These are phyloP conservation scores for Micractinium conductrix DNA, from an alignment of 139 green algal species.

Conservation along the genomic window DNA sequence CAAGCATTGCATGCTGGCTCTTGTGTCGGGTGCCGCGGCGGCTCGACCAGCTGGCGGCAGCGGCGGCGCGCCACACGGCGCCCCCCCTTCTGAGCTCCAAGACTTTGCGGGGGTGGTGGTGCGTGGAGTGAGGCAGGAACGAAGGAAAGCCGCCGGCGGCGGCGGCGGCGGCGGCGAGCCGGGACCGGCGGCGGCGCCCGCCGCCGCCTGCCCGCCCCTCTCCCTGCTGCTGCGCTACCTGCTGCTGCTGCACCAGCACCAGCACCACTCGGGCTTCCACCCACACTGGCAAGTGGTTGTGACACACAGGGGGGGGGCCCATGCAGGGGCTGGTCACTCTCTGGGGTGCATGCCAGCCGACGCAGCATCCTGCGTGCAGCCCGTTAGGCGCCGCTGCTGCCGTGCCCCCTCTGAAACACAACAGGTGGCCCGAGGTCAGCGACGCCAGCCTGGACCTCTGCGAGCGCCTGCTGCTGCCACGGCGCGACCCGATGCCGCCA, in stretches of 20 bases:
- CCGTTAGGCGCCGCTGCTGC: too few relatives aligned
- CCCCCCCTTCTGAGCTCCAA: neutral
- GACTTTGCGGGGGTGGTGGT: conserved; percentile 14
- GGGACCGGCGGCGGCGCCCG: neutral
- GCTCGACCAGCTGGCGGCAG: too few relatives aligned
- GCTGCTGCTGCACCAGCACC: conserved; percentile 25
- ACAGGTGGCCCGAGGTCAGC: conserved; percentile 14
- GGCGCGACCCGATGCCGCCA: conserved; percentile 7
- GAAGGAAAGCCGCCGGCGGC: neutral
- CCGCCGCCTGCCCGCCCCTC: neutral
- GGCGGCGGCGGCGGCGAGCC: neutral
- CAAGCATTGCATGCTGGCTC: conserved; percentile 10
- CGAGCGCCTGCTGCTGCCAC: conserved; percentile 5
- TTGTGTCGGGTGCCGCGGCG: neutral
- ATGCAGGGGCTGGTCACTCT: too few relatives aligned
- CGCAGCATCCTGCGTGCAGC: too few relatives aligned
- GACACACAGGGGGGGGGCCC: too few relatives aligned
- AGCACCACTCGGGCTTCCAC: conserved; percentile 18
- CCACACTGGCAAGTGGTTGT: too few relatives aligned
- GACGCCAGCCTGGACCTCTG: neutral
- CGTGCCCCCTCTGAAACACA: too few relatives aligned
- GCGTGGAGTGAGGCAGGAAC: neutral
- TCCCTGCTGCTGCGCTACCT: conserved; percentile 27
- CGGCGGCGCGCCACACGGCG: neutral
- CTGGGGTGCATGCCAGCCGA: too few relatives aligned